These are phyloP conservation scores for Fusarium armeniacum DNA, from an alignment of 2,329 filamentous ascomycete genomes.

Conservation along the genomic window DNA sequence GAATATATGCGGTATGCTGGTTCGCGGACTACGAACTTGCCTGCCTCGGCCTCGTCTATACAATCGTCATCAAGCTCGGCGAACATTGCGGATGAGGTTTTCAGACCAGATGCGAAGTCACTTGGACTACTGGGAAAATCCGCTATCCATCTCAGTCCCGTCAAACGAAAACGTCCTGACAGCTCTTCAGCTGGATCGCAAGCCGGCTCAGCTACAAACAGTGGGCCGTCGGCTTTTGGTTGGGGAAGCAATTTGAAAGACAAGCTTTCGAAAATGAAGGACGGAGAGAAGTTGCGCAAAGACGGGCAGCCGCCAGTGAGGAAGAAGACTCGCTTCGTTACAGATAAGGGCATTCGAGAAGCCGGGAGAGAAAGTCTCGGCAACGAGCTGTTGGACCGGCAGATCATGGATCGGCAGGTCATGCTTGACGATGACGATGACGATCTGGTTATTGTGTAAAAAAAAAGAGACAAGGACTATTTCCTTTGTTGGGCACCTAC, in stretches of 20 bases:
- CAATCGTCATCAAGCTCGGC: conserved; percentile 37
- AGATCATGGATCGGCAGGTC: conserved; percentile 54
- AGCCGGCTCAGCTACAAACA: conserved; percentile 49
- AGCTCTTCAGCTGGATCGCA: conserved; percentile 57
- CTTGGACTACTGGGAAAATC: conserved; percentile 54
- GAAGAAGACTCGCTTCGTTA: conserved; percentile 85
- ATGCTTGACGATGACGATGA: conserved; percentile 64
- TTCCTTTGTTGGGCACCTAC: conserved; percentile 26
- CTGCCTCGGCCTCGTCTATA: conserved; percentile 30
- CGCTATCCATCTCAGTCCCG: conserved; percentile 68
- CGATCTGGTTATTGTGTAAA: conserved; percentile 64
- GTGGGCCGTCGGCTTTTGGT: conserved; percentile 58
- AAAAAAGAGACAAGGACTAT: conserved; percentile 34
- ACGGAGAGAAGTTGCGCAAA: conserved; percentile 66
- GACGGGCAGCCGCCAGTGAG: conserved; percentile 62
- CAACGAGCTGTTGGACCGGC: conserved; percentile 58
- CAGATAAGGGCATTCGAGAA: conserved; percentile 81
- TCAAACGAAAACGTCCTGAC: conserved; percentile 72
- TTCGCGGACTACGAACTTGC: conserved; percentile 21
- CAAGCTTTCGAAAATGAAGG: conserved; percentile 73
- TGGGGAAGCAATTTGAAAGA: conserved; percentile 70
- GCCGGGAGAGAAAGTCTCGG: conserved; percentile 81
- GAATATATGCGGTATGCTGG: conserved; percentile 74
- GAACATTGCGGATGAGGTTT: conserved; percentile 47
- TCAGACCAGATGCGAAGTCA: conserved; percentile 59